Percentiles rank a stretch among this genome's conserved stretches.
Conservation (phyloP, 441 rosid species). For the Syzygium syzygioides region DNA sequence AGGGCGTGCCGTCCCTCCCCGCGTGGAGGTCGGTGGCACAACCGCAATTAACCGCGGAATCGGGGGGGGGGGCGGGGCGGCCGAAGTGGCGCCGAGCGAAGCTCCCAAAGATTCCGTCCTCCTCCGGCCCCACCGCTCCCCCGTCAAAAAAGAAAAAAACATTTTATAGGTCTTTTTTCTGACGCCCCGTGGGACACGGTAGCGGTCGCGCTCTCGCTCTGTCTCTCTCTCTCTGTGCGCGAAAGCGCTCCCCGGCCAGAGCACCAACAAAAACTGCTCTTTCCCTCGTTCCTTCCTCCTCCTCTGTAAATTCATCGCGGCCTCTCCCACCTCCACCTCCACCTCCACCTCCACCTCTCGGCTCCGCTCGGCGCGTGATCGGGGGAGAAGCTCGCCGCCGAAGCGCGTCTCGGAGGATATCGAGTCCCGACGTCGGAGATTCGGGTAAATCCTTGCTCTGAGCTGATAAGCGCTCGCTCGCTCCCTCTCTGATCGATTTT, state of each 20-base stretch:
- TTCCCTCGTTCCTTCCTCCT: not conserved
- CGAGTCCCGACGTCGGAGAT: not conserved
- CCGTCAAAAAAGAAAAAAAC: not conserved
- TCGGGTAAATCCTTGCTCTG: not conserved
- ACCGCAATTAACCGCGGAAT: not conserved
- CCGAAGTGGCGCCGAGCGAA: not conserved
- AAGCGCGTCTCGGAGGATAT: not conserved
- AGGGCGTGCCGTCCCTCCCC: not conserved
- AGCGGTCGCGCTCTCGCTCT: not conserved
- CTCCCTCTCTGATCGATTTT: not conserved
- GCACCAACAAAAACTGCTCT: not conserved
- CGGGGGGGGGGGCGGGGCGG: not conserved
- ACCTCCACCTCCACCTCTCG: not conserved
- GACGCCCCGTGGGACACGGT: not conserved
- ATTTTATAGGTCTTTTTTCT: not conserved
- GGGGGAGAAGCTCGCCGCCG: not conserved
- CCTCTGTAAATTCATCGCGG: not conserved
- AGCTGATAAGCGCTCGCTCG: not conserved
- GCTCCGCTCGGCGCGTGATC: not conserved
- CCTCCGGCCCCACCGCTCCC: not conserved
- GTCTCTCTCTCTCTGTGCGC: not conserved
- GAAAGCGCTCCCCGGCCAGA: not conserved
- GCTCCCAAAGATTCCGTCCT: not conserved
- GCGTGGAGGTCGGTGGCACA: not conserved
- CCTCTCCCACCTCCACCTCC: not conserved